Conservation (phyloP, 2,329 filamentous ascomycete genomes). For the Hymenoscyphus repandus region DNA sequence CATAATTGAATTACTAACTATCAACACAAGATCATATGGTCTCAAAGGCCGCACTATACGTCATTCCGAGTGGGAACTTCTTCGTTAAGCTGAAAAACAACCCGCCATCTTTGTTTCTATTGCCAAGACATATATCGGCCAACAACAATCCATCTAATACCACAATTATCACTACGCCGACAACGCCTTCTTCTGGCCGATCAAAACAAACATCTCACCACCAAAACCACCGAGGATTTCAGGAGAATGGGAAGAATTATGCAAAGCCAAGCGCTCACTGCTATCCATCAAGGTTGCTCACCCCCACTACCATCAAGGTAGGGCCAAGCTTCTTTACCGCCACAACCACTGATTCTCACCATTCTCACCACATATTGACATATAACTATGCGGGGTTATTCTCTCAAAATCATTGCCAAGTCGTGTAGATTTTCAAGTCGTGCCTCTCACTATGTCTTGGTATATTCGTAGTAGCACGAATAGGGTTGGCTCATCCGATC, state of each 20-base stretch:
- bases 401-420: neutral
- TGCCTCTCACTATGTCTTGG: neutral
- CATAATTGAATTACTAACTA: too few relatives aligned
- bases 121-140: too few relatives aligned
- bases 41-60: neutral
- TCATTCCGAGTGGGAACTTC: neutral
- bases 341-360: neutral
- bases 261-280: neutral
- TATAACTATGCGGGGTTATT: neutral
- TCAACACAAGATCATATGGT: too few relatives aligned
- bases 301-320: slow-evolving; percentile 2
- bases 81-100: neutral
- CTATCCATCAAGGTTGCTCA: slow-evolving; percentile 1
- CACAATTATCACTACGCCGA: too few relatives aligned
- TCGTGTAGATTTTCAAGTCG: neutral
- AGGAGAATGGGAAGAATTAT: neutral
- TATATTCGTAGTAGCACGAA: neutral
- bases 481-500: neutral
- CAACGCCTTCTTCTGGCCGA: too few relatives aligned
- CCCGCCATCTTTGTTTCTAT: too few relatives aligned
- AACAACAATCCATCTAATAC: too few relatives aligned
- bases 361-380: neutral
- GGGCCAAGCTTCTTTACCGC: neutral
- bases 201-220: too few relatives aligned
- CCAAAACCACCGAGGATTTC: too few relatives aligned